These are phyloP conservation scores for Lentinula sp. DNA, from an alignment of 768 basidiomycete genomes.

Conservation along the genomic window DNA sequence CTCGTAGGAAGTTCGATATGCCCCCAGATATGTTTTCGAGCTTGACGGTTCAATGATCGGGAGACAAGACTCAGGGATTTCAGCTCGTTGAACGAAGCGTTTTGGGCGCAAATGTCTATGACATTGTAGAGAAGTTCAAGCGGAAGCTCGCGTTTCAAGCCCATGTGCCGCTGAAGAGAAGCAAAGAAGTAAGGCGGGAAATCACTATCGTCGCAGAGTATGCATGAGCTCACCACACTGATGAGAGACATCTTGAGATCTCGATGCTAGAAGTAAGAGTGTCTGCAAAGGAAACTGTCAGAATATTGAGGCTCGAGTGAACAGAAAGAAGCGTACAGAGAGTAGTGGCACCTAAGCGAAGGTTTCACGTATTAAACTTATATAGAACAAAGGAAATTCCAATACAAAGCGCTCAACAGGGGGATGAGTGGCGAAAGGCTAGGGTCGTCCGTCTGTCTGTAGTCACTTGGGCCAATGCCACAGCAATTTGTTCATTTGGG, in stretches of 20 bases:
- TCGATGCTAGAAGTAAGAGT: not conserved
- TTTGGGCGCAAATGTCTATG: not conserved
- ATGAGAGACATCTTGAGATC: not conserved
- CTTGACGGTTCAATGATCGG: not conserved
- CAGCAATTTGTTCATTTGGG: not conserved
- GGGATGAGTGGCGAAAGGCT: not conserved
- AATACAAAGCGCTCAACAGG: not conserved
- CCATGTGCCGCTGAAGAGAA: not conserved
- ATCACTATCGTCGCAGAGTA: not conserved
- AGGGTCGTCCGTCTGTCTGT: not conserved
- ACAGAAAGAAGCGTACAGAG: not conserved
- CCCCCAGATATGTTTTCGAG: not conserved
- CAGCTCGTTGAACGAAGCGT: not conserved
- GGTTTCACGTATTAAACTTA: not conserved
- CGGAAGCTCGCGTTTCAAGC: not conserved
- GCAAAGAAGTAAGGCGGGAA: not conserved
- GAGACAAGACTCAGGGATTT: not conserved
- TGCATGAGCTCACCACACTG: not conserved
- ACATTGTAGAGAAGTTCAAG: not conserved
- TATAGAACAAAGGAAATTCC: not conserved
- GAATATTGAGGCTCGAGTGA: not conserved
- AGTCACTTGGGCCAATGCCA: no score
- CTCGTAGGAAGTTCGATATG: not conserved
- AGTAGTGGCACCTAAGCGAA: not conserved
- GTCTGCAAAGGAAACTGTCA: not conserved